Evolutionary conservation across 495 filamentous ascomycete genomes (phyloP), one percentile per base, ranked within the genome.

Genomic region (Penicillium crystallinum): DNA sequence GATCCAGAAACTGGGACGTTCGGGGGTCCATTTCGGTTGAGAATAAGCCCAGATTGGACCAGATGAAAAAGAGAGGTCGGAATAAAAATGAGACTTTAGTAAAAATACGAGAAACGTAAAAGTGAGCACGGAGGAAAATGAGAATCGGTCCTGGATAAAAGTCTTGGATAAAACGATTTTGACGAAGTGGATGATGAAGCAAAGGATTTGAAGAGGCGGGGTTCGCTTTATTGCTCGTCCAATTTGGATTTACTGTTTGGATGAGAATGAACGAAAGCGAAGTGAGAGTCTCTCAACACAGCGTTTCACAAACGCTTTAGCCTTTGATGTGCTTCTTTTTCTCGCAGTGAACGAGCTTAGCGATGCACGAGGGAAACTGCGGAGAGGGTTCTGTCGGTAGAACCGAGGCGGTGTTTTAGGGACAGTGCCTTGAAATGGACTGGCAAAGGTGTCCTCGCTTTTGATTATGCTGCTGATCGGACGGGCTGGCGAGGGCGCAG

Each of bases 1-100:
- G 74, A 51, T 76, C 71, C 25, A 76, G 52, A 30, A 76, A 67
- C 6, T 46, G 64, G 11, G 74, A 73, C 25, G 21, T 59, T 7
- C 71, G 67, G 35, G 61, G n/a, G 22, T 64, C 64, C 68, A 71
- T 71, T 33, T 57, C 60, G 45, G 31, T 1, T 15, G 25, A 41
- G 7, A 30, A 11, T 36, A 19, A 27, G 10, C 8, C n/a, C 17
- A 17, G 7, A 23, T 4, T 23, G 31, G 31, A 6, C 1, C 6
- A 33, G 36, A 22, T 21, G 17, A 8, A 19, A 14, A 5, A 18
- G 7, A 38, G 9, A 25, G 46, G 6, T 19, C 8, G 9, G 1
- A 12, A 22, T 42, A 7, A 6, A 12, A 21, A 25, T 15, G 37
- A 21, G 5, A 4, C 37, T 21, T 5, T 7, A 11, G 15, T 18